These are phyloP conservation scores for Zostera marina DNA, from an alignment of 116 monocot species.

Conservation along the genomic window DNA sequence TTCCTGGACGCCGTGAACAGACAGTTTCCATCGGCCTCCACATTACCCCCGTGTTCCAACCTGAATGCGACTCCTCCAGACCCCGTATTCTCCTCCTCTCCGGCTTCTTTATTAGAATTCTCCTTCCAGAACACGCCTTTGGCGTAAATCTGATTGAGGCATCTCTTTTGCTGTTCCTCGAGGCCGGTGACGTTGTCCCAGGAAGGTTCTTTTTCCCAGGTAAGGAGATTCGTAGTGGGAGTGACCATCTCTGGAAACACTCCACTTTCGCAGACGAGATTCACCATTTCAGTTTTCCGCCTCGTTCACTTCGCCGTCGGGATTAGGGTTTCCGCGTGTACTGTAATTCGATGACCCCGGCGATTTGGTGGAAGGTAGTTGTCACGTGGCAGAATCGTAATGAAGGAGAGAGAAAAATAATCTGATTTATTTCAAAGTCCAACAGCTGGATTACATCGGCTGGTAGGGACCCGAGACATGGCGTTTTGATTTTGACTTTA, in stretches of 20 bases:
- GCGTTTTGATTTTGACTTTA: no score
- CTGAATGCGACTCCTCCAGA: constrained; percentile 19
- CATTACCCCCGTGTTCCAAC: constrained; percentile 60
- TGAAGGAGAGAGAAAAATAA: no score
- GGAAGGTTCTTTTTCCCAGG: background rate
- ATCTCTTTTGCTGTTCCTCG: constrained; percentile 67
- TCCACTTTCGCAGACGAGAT: background rate
- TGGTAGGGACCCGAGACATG: no score
- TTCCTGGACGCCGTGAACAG: constrained; percentile 54
- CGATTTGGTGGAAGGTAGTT: no score
- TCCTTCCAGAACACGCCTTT: constrained; percentile 67
- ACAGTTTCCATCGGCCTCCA: constrained; percentile 86
- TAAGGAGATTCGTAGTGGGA: constrained; percentile 1
- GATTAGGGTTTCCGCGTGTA: no score
- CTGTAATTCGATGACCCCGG: no score
- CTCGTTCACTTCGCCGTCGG: no score
- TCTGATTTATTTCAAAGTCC: no score
- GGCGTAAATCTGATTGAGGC: constrained; percentile 31
- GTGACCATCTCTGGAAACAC: background rate
- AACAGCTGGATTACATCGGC: no score
- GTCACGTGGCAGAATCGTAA: no score
- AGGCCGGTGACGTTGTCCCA: constrained; percentile 61
- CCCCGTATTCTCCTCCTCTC: constrained; percentile 2
- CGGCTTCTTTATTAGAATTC: constrained; percentile 1
- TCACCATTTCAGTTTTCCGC: background rate